A percentile compares a stretch with the other conserved stretches of the same genome.
Evolutionary conservation across 495 filamentous ascomycete genomes (phyloP).

Genomic region (Penicillium paxilli): DNA sequence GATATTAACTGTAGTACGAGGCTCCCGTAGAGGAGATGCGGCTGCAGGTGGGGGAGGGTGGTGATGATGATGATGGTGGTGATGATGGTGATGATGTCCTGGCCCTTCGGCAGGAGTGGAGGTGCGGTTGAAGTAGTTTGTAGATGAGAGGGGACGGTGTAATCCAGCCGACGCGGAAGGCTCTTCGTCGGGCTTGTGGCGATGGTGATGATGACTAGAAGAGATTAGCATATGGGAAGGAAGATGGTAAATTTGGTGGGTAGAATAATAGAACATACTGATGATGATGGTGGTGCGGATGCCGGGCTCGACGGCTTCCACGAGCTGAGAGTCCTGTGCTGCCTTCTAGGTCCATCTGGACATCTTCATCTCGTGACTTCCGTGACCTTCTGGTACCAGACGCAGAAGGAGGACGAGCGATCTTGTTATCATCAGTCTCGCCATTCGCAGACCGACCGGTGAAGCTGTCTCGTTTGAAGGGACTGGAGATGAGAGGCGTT

Average conservation of each 20-base stretch:
- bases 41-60: slow-evolving; percentile 40
- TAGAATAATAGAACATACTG: slow-evolving; percentile 49
- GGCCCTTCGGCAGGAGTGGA: slow-evolving; percentile 39
- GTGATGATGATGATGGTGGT: slow-evolving; percentile 59
- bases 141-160: slow-evolving; percentile 32
- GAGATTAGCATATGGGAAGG: slow-evolving; percentile 22
- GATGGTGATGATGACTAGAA: slow-evolving; percentile 72
- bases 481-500: slow-evolving; percentile 58
- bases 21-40: slow-evolving; percentile 55
- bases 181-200: slow-evolving; percentile 69
- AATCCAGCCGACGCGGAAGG: slow-evolving; percentile 36
- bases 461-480: slow-evolving; percentile 49
- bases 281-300: slow-evolving; percentile 56
- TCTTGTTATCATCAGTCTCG: slow-evolving; percentile 36
- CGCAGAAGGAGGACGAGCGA: slow-evolving; percentile 49
- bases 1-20: slow-evolving; percentile 61
- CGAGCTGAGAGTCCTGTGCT: slow-evolving; percentile 53
- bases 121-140: slow-evolving; percentile 35
- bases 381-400: slow-evolving; percentile 54
- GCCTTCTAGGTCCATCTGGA: slow-evolving; percentile 59
- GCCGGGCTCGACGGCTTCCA: slow-evolving; percentile 54
- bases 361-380: slow-evolving; percentile 54
- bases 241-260: slow-evolving; percentile 3
- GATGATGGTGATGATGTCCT: slow-evolving; percentile 54
- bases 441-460: slow-evolving; percentile 37